These are phyloP conservation scores for Linum usitatissimum DNA, from an alignment of 345 rosid genomes.

Conservation along the genomic window DNA sequence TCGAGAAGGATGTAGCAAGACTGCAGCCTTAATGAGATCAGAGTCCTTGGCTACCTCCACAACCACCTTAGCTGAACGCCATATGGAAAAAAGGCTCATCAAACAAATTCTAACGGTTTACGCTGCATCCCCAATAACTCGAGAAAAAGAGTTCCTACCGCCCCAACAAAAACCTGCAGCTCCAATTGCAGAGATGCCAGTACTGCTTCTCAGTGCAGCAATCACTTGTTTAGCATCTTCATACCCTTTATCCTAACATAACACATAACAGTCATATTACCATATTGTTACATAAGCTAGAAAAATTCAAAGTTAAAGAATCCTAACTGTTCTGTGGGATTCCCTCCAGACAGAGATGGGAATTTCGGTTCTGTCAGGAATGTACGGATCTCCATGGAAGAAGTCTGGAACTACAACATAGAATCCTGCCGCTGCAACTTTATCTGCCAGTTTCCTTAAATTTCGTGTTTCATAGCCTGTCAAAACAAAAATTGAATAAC, in stretches of 20 bases:
- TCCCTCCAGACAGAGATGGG: background rate
- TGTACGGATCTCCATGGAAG: background rate
- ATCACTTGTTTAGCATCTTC: background rate
- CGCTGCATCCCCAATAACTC: background rate
- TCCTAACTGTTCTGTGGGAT: background rate
- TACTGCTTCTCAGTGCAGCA: background rate
- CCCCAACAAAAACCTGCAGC: background rate
- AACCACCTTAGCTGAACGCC: conserved; percentile 55
- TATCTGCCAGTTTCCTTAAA: background rate
- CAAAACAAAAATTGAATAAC: background rate
- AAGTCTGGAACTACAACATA: background rate
- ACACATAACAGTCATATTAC: background rate
- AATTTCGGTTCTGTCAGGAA: background rate
- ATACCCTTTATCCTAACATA: background rate
- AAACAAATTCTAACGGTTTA: background rate
- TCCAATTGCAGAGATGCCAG: background rate
- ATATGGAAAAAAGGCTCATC: background rate
- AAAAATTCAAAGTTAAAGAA: background rate
- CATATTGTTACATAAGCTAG: background rate
- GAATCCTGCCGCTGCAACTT: background rate
- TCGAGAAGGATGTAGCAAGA: conserved; percentile 62
- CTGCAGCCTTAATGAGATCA: conserved; percentile 50
- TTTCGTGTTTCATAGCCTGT: background rate
- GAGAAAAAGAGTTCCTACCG: background rate
- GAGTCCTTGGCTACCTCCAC: conserved; percentile 43